These are phyloP conservation scores for Ramularia collo-cygni DNA, from an alignment of 2,329 filamentous ascomycete genomes.

Conservation along the genomic window DNA sequence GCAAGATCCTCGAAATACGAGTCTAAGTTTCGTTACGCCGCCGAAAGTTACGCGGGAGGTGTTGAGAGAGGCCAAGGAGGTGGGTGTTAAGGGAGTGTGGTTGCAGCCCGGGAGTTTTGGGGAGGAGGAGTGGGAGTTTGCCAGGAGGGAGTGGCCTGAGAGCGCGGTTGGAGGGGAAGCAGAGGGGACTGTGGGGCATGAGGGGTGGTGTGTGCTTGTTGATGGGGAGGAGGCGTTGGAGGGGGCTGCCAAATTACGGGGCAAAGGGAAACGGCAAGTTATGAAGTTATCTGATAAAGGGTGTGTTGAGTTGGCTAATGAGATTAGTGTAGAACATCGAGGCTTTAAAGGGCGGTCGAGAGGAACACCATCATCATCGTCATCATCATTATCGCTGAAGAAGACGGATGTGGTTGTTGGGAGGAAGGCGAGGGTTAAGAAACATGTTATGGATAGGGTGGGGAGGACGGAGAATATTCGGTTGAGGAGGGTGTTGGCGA, in stretches of 20 bases:
- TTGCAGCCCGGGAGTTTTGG: slow-evolving; percentile 88
- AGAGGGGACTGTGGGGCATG: slow-evolving; percentile 57
- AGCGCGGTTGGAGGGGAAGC: slow-evolving; percentile 62
- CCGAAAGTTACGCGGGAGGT: slow-evolving; percentile 68
- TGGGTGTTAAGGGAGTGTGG: slow-evolving; percentile 72
- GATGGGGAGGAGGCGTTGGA: slow-evolving; percentile 64
- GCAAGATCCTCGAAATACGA: slow-evolving; percentile 60
- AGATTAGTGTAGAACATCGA: not conserved
- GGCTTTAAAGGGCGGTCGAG: slow-evolving; percentile 1
- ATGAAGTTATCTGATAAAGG: too few species aligned
- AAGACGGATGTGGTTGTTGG: slow-evolving; percentile 6
- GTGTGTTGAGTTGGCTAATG: not conserved
- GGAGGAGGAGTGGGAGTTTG: slow-evolving; percentile 64
- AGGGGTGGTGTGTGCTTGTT: slow-evolving; percentile 84
- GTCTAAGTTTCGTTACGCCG: slow-evolving; percentile 80
- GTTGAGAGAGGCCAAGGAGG: slow-evolving; percentile 67
- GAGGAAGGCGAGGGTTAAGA: slow-evolving; percentile 8
- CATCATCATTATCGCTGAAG: too few species aligned
- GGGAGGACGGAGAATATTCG: slow-evolving; percentile 7
- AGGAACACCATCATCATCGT: too few species aligned
- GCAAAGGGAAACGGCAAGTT: slow-evolving; percentile 7
- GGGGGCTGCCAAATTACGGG: slow-evolving; percentile 41
- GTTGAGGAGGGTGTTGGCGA: slow-evolving; percentile 5
- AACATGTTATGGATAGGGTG: slow-evolving; percentile 6
- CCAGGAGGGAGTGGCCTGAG: slow-evolving; percentile 57